Evolutionary conservation across 345 rosid species (phyloP).

Genomic region (Zanthoxylum bungeanum): DNA sequence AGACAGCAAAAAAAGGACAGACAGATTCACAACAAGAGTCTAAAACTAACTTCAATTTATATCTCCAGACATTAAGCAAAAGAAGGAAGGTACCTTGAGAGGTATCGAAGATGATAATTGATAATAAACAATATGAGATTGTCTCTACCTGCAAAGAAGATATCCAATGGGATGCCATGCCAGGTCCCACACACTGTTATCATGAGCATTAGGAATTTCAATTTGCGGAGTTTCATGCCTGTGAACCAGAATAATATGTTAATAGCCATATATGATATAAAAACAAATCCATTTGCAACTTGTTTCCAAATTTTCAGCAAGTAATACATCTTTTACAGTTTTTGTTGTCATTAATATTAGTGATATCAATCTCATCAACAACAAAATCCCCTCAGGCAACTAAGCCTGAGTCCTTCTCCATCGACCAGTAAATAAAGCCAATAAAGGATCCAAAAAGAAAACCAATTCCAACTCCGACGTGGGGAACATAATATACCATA

Average conservation of each 20-base stretch:
- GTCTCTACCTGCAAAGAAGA: constrained; percentile 87
- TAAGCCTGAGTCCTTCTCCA: background rate
- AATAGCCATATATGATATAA: constrained; percentile 17
- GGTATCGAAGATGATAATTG: background rate
- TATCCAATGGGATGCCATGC: constrained; percentile 99
- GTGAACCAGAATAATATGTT: constrained; percentile 25
- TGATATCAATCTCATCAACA: background rate
- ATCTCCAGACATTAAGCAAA: background rate
- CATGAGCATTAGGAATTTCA: constrained; percentile 85
- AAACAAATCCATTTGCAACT: constrained; percentile 6
- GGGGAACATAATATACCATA: background rate
- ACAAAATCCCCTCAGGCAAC: background rate
- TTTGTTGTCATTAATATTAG: background rate
- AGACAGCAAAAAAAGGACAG: background rate
- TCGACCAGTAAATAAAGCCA: background rate
- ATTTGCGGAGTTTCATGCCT: constrained; percentile 96
- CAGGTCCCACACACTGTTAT: constrained; percentile 93
- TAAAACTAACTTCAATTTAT: background rate
- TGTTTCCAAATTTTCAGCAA: constrained; percentile 6
- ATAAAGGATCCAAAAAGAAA: background rate
- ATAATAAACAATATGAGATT: background rate
- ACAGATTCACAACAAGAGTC: background rate
- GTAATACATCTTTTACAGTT: background rate
- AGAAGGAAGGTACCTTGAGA: background rate
- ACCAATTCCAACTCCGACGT: background rate